phyloP scores from a whole-genome alignment of 1,284 basidiomycete genomes.

The Stereum hirsutum region DNA sequence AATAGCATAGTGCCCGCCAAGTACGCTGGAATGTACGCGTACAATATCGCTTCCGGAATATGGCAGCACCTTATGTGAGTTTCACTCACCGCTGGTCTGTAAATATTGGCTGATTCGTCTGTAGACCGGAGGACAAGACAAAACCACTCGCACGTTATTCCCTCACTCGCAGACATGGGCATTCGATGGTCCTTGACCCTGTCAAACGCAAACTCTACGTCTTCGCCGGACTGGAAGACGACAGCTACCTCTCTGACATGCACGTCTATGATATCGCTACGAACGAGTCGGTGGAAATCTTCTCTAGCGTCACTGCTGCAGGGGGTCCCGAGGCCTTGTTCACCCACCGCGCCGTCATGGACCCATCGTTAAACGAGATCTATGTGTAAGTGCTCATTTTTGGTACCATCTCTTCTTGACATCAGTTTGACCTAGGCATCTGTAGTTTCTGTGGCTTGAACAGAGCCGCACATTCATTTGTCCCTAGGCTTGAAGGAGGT shows the following conservation, averaged over 20 bases:
- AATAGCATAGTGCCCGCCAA: constrained; percentile 45
- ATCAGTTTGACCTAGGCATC: not conserved
- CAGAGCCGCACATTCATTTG: constrained; percentile 26
- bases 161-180: constrained; percentile 32
- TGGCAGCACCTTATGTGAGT: constrained; percentile 62
- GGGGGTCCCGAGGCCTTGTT: constrained; percentile 64
- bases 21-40: constrained; percentile 65
- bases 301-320: constrained; percentile 43
- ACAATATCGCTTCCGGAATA: constrained; percentile 47
- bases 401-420: constrained; percentile 2
- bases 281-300: constrained; percentile 51
- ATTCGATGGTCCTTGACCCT: constrained; percentile 71
- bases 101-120: not conserved
- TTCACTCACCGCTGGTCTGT: constrained; percentile 6
- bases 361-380: constrained; percentile 51
- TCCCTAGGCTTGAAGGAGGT: constrained; percentile 31
- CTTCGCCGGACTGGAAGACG: constrained; percentile 58
- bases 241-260: constrained; percentile 64
- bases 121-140: too few species aligned
- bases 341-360: constrained; percentile 62
- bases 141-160: not conserved
- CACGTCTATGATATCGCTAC: constrained; percentile 57
- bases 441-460: constrained; percentile 52
- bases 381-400: constrained; percentile 47
- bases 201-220: constrained; percentile 49